Evolutionary conservation across 495 filamentous ascomycete genomes (phyloP), one percentile per base, ranked within the genome.

Genomic region (Aspergillus bridgeri): DNA sequence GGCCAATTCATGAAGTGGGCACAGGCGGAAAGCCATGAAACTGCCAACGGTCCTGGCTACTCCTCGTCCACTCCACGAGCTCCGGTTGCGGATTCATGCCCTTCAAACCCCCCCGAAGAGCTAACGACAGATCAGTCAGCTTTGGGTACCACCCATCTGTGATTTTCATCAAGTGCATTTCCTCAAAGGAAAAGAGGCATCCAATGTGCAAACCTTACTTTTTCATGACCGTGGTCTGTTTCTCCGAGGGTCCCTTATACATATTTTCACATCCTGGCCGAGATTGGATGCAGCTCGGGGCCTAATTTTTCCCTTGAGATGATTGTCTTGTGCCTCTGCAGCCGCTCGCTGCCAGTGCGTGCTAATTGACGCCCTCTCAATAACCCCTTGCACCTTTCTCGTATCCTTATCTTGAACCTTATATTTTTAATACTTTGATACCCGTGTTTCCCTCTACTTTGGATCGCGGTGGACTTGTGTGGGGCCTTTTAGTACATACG

Each of bases 1-100:
- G 69, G 75, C 11, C 72, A 76, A 51, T 59, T 78, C 29, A 72
- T 70, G 63, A 66, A 61, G 21, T 78, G 73, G 75, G 72, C 70
- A 18, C 69, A 77, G 47, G 63, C 61, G 3, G 68, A 73, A 20
- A 53, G 59, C 6, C 42, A 62, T 18, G 25, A 21, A 15, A 53
- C 15, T 13, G 13, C 45, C 5, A 44, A 51, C 24, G 19, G 44
- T 27, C 27, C 51, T 2, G 42, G 29, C 15, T 25, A 33, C 15
- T 15, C 7, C 46, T n/a, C 45, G 54, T 25, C 19, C 6, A 19
- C 38, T 9, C 29, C 11, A 33, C 9, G 5, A n/a, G 33, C 23
- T 19, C 18, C 43, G 21, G 21, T 15, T 23, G 6, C 33, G 18
- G 52, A 47, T 3, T 25, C 23, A 27, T 3, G 2, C 17, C 23